Evolutionary conservation across 1,284 basidiomycete species (phyloP).

Genomic region (Moniliella sp.): DNA sequence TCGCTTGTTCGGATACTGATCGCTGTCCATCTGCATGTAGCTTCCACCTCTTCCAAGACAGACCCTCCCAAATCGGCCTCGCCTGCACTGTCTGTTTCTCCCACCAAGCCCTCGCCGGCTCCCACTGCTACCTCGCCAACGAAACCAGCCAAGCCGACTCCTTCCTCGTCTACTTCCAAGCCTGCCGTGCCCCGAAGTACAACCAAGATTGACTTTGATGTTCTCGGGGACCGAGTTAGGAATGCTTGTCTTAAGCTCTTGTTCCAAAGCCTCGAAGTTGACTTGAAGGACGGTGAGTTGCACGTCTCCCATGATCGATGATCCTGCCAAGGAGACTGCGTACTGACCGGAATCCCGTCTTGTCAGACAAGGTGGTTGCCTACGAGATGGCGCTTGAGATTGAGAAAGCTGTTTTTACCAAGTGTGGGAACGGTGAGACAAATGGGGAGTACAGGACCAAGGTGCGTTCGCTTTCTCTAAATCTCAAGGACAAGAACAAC

Average conservation of each 20-base stretch:
- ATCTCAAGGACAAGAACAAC: conserved; percentile 88
- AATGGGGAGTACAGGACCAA: conserved; percentile 47
- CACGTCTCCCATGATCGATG: neutral
- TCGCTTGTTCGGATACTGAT: too few relatives aligned
- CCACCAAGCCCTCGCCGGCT: too few relatives aligned
- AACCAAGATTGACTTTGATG: conserved; percentile 21
- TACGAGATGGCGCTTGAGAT: conserved; percentile 36
- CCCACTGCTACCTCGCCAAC: conserved; percentile 12
- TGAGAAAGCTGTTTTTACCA: conserved; percentile 34
- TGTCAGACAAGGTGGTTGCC: conserved; percentile 33
- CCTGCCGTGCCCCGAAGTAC: conserved; percentile 1
- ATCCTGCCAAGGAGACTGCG: neutral
- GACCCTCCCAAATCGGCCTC: too few relatives aligned
- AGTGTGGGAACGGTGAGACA: conserved; percentile 13
- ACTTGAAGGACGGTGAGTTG: conserved; percentile 3
- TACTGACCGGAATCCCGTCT: neutral
- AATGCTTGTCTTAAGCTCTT: conserved; percentile 74
- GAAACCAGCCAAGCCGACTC: conserved; percentile 5
- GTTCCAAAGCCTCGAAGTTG: conserved; percentile 57
- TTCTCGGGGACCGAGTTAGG: conserved; percentile 43
- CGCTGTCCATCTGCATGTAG: too few relatives aligned
- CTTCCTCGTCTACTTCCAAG: conserved; percentile 3
- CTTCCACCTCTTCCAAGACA: too few relatives aligned
- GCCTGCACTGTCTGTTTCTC: too few relatives aligned
- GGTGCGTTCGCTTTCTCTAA: conserved; percentile 73